Evolutionary conservation across 225 moss, liverwort and hornwort species (phyloP), one percentile per base, ranked within the genome.

Genomic region (Marchantia polymorpha): DNA sequence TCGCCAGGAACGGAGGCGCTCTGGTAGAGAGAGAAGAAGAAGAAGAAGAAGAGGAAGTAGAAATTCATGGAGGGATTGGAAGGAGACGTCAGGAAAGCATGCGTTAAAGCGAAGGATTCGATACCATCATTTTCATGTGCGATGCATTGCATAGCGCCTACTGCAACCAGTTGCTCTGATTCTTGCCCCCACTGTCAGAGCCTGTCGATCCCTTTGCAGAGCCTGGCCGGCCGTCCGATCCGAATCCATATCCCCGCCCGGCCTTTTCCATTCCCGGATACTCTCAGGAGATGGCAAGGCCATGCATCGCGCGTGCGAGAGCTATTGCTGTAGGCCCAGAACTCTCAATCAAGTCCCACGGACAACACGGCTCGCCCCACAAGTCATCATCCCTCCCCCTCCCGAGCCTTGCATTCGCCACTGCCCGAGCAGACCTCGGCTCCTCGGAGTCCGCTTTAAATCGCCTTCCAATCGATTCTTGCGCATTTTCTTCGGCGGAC

Each of bases 111-210:
- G 56, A 56, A 65, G 65, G 65, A 65, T 65, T 65, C 65, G 11
- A 65, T 65, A n/a, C 16, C 19, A 65, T 65, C 65, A 65, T 65
- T 23, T 65, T 65, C 65, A 65, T 65, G 65, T 65, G 65, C 65
- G 8, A 65, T 27, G 65, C n/a, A 65, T 65, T 65, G 17, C 8
- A 19, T 19, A 65, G 65, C 39, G 23, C 65, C 65, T 65, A 65
- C 65, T 65, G 39, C 39, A 39, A 39, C 39, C 39, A 39, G 39
- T 39, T 65, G 65, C 65, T 56, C 56, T 56, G 56, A 56, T 56
- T 56, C 56, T 56, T 56, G 56, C 56, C 56, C 56, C 56, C 56
- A 16, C 1, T 65, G 65, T 65, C 65, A 65, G 65, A 65, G 5
- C 26, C 23, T 65, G 65, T 65, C 65, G 65, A n/a, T 56, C 56